Conservation (phyloP, 495 filamentous ascomycete species). For the Lasiosphaeria miniovina region DNA sequence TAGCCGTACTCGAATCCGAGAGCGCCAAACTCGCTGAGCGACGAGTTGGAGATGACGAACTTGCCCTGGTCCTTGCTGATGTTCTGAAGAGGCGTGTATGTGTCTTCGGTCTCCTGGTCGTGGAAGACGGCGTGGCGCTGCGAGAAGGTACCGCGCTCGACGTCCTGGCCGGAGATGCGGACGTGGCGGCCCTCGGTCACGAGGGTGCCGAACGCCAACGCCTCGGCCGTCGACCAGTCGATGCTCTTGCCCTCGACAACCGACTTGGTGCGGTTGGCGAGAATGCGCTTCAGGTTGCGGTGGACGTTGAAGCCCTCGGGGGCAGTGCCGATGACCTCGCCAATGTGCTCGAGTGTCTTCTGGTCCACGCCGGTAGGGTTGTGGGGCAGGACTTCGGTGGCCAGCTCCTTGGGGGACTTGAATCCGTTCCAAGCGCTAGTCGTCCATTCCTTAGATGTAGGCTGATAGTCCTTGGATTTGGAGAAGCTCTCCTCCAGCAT, state of each 20-base stretch:
- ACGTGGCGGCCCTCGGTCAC: conserved; percentile 93
- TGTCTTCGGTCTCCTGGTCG: conserved; percentile 89
- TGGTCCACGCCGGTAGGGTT: conserved; percentile 75
- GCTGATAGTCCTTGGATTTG: conserved; percentile 95
- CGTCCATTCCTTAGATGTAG: conserved; percentile 94
- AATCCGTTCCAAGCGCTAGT: conserved; percentile 98
- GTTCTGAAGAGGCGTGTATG: conserved; percentile 89
- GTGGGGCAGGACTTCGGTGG: conserved; percentile 91
- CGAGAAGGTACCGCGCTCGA: conserved; percentile 99
- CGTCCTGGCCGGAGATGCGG: conserved; percentile 95
- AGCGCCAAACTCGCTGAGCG: conserved; percentile 88
- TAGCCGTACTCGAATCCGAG: conserved; percentile 99
- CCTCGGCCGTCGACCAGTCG: conserved; percentile 96
- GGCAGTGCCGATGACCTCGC: conserved; percentile 64
- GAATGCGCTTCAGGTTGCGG: conserved; percentile 95
- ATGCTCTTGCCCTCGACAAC: conserved; percentile 91
- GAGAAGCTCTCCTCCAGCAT: conserved; percentile 97
- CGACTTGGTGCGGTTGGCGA: conserved; percentile 83
- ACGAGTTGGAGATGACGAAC: conserved; percentile 97
- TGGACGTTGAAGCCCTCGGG: conserved; percentile 87
- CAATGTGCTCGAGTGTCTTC: conserved; percentile 73
- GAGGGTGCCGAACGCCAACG: conserved; percentile 89
- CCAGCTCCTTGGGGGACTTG: conserved; percentile 97
- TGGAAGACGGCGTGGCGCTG: conserved; percentile 96
- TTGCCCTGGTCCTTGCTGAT: conserved; percentile 84